These are phyloP conservation scores for Neurospora terricola DNA, from an alignment of 495 filamentous ascomycete species.

Conservation along the genomic window DNA sequence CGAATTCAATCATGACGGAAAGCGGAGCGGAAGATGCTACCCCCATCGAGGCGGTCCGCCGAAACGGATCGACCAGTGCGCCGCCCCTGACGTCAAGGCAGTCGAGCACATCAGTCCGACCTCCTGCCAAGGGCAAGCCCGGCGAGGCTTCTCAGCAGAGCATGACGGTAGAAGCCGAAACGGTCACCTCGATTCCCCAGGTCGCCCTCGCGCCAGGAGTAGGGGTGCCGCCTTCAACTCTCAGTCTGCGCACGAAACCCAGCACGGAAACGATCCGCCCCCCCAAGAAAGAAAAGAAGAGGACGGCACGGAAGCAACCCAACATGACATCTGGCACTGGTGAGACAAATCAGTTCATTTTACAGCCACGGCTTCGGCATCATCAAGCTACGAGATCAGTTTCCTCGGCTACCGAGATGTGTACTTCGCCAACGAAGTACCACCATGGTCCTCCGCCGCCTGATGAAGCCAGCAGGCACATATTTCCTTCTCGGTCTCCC, in stretches of 20 bases:
- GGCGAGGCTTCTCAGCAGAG: slow-evolving; percentile 71
- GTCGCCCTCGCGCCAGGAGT: slow-evolving; percentile 64
- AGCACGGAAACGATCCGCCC: slow-evolving; percentile 92
- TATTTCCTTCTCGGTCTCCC: slow-evolving; percentile 7
- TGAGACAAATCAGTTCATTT: slow-evolving; percentile 38
- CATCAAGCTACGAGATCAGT: slow-evolving; percentile 28
- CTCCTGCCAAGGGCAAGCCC: slow-evolving; percentile 43
- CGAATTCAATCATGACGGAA: slow-evolving; percentile 36
- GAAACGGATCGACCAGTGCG: slow-evolving; percentile 22
- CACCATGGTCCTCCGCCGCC: slow-evolving; percentile 30
- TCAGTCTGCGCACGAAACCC: slow-evolving; percentile 73
- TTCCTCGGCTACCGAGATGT: slow-evolving; percentile 16
- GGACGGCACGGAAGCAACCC: slow-evolving; percentile 60
- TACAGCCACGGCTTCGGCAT: slow-evolving; percentile 20
- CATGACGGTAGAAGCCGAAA: slow-evolving; percentile 98
- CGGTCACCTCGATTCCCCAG: slow-evolving; percentile 83
- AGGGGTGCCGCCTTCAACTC: slow-evolving; percentile 52
- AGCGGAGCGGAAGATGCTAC: slow-evolving; percentile 42
- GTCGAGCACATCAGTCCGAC: slow-evolving; percentile 35
- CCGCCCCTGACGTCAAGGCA: slow-evolving; percentile 34
- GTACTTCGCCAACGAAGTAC: slow-evolving; percentile 22
- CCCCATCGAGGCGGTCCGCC: slow-evolving; percentile 21
- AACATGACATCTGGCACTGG: slow-evolving; percentile 61
- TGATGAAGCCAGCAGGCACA: slow-evolving; percentile 11
- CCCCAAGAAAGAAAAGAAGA: slow-evolving; percentile 85